Evolutionary conservation across 495 filamentous ascomycete species (phyloP).

Genomic region (Cercophora newfieldiana): DNA sequence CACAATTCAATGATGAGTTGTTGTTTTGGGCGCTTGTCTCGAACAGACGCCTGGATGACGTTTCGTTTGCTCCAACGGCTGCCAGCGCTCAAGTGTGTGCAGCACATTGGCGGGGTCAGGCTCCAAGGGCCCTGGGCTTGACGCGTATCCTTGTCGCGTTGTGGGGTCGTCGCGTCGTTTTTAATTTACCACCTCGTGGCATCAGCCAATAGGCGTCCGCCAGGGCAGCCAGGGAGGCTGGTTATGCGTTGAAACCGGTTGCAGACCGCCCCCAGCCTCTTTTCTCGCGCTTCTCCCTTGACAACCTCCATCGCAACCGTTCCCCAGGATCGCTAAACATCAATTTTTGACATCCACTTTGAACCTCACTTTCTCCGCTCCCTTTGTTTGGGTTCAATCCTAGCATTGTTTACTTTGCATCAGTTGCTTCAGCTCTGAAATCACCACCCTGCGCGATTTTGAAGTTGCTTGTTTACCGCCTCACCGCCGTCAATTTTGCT

Average conservation of each 20-base stretch:
- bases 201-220: constrained; percentile 10
- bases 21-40: constrained; percentile 8
- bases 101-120: constrained; percentile 26
- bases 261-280: constrained; percentile 27
- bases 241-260: constrained; percentile 18
- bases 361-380: not conserved
- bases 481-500: not conserved
- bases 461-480: not conserved
- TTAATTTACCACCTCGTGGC: constrained; percentile 18
- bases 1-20: not conserved
- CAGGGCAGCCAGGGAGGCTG: constrained; percentile 26
- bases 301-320: constrained; percentile 7
- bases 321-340: not conserved
- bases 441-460: not conserved
- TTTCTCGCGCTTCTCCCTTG: constrained; percentile 14
- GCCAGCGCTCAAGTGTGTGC: constrained; percentile 21
- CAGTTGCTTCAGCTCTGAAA: not conserved
- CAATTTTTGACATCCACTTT: constrained; percentile 9
- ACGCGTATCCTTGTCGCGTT: constrained; percentile 16
- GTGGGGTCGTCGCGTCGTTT: constrained; percentile 25
- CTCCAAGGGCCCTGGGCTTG: not conserved
- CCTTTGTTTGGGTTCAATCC: not conserved
- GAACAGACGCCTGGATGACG: constrained; percentile 16
- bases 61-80: constrained; percentile 11
- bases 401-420: not conserved